These are phyloP conservation scores for Draba incana DNA, from an alignment of 345 rosid genomes.

Conservation along the genomic window DNA sequence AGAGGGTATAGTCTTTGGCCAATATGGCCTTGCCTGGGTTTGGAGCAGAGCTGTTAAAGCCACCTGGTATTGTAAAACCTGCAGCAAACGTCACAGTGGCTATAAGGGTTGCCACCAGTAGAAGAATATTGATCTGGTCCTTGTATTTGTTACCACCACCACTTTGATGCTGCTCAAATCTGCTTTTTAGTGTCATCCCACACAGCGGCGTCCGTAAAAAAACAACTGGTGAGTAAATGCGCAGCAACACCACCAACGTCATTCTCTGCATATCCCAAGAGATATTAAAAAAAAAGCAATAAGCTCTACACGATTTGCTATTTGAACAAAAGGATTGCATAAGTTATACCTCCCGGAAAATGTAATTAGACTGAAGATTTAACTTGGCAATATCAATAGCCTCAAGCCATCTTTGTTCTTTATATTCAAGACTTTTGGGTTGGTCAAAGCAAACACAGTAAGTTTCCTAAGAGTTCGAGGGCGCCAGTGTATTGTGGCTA, in stretches of 20 bases:
- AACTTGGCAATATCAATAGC: not conserved
- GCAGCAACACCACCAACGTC: no score
- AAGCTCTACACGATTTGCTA: no score
- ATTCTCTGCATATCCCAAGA: no score
- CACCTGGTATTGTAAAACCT: constrained; percentile 25
- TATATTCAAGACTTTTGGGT: no score
- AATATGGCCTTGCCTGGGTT: not conserved
- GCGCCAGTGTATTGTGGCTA: no score
- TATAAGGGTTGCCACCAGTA: constrained; percentile 19
- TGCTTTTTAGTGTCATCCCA: constrained; percentile 3
- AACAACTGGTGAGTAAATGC: not conserved
- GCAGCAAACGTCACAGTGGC: constrained; percentile 26
- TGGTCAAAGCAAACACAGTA: no score
- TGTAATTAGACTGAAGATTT: not conserved
- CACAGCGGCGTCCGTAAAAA: not conserved
- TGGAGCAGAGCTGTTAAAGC: constrained; percentile 22
- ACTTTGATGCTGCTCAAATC: not conserved
- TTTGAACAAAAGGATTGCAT: no score
- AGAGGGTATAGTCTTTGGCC: not conserved
- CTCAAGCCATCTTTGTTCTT: not conserved
- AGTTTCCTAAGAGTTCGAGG: no score
- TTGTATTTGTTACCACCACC: not conserved
- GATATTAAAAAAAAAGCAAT: no score
- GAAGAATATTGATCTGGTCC: constrained; percentile 11
- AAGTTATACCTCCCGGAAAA: not conserved